Evolutionary conservation across 2,329 filamentous ascomycete genomes (phyloP).

Genomic region (Neofusicoccum laricinum): DNA sequence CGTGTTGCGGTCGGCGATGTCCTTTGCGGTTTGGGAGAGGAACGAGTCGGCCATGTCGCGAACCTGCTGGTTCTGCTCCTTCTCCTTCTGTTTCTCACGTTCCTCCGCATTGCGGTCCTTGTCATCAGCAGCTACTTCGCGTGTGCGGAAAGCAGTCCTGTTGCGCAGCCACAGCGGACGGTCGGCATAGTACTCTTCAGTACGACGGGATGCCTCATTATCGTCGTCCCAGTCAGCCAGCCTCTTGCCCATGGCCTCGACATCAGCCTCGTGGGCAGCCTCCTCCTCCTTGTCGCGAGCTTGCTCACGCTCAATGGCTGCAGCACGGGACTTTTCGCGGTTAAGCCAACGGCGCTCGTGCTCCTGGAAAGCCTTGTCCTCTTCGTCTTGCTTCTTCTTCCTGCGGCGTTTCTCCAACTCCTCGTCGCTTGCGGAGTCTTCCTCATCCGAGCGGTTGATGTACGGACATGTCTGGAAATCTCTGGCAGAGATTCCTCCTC

Average conservation of each 20-base stretch:
- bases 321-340: slow-evolving; percentile 77
- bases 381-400: slow-evolving; percentile 69
- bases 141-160: slow-evolving; percentile 67
- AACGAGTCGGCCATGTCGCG: slow-evolving; percentile 87
- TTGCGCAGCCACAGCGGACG: slow-evolving; percentile 81
- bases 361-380: slow-evolving; percentile 77
- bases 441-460: slow-evolving; percentile 72
- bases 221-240: slow-evolving; percentile 88
- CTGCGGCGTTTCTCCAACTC: slow-evolving; percentile 74
- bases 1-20: slow-evolving; percentile 53
- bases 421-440: slow-evolving; percentile 81
- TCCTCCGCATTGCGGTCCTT: slow-evolving; percentile 75
- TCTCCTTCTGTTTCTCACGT: slow-evolving; percentile 67
- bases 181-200: slow-evolving; percentile 82
- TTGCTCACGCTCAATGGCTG: slow-evolving; percentile 80
- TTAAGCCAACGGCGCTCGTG: slow-evolving; percentile 89
- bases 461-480: slow-evolving; percentile 49
- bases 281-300: slow-evolving; percentile 75
- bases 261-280: slow-evolving; percentile 60
- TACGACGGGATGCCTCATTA: slow-evolving; percentile 68
- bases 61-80: slow-evolving; percentile 72
- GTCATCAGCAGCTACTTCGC: slow-evolving; percentile 77
- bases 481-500: slow-evolving; percentile 50
- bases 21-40: slow-evolving; percentile 77
- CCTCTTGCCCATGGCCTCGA: slow-evolving; percentile 66